Conservation (phyloP, 768 basidiomycete genomes). For the Astraeus odoratus region DNA sequence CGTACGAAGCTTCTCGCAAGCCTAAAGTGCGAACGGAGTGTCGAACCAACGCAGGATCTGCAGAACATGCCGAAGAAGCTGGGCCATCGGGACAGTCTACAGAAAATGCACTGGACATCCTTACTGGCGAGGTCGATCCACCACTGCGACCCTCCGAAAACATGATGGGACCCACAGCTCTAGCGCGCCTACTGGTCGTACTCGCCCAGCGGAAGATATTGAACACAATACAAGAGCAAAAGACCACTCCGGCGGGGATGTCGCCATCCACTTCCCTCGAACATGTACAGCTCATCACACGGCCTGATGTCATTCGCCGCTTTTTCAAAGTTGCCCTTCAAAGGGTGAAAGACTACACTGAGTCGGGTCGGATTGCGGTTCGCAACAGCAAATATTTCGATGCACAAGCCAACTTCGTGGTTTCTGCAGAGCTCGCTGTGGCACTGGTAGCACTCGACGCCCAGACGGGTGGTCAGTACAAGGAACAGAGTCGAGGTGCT, state of each 20-base stretch:
- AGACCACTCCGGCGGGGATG: conserved; percentile 15
- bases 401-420: conserved; percentile 19
- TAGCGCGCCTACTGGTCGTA: conserved; percentile 21
- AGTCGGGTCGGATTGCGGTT: background rate
- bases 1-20: too few species aligned
- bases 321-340: conserved; percentile 12
- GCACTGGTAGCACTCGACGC: conserved; percentile 24
- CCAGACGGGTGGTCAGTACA: conserved; percentile 18
- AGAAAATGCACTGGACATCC: too few species aligned
- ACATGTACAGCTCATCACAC: conserved; percentile 20
- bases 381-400: background rate
- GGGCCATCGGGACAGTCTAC: too few species aligned
- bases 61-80: too few species aligned
- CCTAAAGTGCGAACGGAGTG: too few species aligned
- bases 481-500: conserved; percentile 11
- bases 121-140: too few species aligned
- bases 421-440: conserved; percentile 26
- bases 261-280: conserved; percentile 8
- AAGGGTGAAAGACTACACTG: background rate
- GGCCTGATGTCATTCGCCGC: conserved; percentile 12
- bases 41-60: too few species aligned
- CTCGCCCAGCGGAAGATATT: conserved; percentile 22
- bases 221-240: conserved; percentile 6
- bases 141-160: too few species aligned
- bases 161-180: conserved; percentile 20